phyloP scores from a whole-genome alignment of 139 green algal species.

The Chlorella vulgaris region DNA sequence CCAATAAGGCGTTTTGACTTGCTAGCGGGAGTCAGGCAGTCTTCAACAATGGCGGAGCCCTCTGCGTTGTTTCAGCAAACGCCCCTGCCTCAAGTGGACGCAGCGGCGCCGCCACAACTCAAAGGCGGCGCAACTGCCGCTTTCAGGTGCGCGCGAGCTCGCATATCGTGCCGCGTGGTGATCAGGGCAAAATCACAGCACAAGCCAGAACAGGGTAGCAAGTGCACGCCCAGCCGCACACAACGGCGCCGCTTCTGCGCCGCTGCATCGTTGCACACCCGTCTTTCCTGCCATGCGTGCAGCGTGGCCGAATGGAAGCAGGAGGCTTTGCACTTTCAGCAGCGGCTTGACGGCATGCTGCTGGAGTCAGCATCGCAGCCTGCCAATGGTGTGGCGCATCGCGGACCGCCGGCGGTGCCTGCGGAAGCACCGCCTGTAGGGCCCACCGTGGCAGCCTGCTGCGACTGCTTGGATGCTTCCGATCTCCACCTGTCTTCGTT shows the following conservation, averaged over 20 bases:
- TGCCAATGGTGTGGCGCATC: background rate
- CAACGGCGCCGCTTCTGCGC: too few relatives aligned
- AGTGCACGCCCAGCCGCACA: background rate
- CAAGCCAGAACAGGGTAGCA: background rate
- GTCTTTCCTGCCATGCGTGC: background rate
- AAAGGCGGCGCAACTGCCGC: background rate
- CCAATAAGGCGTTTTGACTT: too few relatives aligned
- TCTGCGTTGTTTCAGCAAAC: background rate
- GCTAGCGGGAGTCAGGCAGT: too few relatives aligned
- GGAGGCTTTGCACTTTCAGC: background rate
- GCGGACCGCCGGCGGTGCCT: background rate
- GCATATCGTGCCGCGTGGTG: background rate
- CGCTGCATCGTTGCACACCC: too few relatives aligned
- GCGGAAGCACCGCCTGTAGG: too few relatives aligned
- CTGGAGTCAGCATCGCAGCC: background rate
- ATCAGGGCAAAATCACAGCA: background rate
- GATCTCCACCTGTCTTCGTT: conserved; percentile 15
- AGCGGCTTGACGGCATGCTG: conserved; percentile 10
- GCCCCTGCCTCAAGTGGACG: background rate
- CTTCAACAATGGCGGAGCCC: background rate
- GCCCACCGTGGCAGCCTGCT: too few relatives aligned
- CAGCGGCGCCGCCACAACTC: background rate
- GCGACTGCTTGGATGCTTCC: conserved; percentile 10
- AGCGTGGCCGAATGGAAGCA: conserved; percentile 15
- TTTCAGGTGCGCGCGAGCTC: background rate